Evolutionary conservation across 352 stramenopile species (phyloP).

Genomic region (Phytophthora megakarya): DNA sequence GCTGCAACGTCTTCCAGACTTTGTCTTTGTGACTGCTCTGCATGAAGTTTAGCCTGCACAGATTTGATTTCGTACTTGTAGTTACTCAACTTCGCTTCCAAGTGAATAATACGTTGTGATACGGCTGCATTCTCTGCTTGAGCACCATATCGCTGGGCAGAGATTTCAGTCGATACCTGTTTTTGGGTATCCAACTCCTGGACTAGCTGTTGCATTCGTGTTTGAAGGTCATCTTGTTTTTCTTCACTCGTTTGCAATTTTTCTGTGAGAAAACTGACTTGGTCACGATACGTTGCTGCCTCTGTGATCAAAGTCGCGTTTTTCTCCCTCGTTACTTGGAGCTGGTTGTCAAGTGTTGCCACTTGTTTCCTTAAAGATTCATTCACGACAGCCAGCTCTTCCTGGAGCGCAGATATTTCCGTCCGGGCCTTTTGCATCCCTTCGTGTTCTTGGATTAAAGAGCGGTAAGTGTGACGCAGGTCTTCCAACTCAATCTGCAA

Average conservation of each 20-base stretch:
- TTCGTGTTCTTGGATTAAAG: constrained; percentile 75
- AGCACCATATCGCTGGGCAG: constrained; percentile 72
- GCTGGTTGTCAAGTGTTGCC: constrained; percentile 58
- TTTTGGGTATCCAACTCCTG: constrained; percentile 68
- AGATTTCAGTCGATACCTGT: constrained; percentile 78
- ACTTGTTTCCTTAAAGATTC: constrained; percentile 72
- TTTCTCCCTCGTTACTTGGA: constrained; percentile 55
- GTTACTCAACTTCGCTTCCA: constrained; percentile 80
- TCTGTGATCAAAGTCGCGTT: constrained; percentile 62
- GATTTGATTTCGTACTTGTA: constrained; percentile 68
- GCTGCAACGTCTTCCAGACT: constrained; percentile 73
- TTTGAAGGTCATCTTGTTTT: constrained; percentile 55
- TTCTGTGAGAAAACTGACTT: constrained; percentile 80
- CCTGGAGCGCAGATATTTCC: constrained; percentile 58
- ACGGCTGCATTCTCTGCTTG: constrained; percentile 78
- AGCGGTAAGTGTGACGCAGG: constrained; percentile 70
- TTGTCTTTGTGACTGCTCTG: constrained; percentile 55
- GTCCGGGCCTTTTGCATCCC: constrained; percentile 60
- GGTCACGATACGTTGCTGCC: constrained; percentile 67
- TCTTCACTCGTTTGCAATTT: constrained; percentile 67
- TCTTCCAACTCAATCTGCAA: constrained; percentile 82
- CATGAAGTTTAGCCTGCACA: constrained; percentile 62
- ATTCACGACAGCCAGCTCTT: constrained; percentile 68
- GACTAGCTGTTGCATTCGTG: constrained; percentile 51
- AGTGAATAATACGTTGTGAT: constrained; percentile 74